Evolutionary conservation across 768 basidiomycete genomes (phyloP).

Genomic region (Trametes meyenii): DNA sequence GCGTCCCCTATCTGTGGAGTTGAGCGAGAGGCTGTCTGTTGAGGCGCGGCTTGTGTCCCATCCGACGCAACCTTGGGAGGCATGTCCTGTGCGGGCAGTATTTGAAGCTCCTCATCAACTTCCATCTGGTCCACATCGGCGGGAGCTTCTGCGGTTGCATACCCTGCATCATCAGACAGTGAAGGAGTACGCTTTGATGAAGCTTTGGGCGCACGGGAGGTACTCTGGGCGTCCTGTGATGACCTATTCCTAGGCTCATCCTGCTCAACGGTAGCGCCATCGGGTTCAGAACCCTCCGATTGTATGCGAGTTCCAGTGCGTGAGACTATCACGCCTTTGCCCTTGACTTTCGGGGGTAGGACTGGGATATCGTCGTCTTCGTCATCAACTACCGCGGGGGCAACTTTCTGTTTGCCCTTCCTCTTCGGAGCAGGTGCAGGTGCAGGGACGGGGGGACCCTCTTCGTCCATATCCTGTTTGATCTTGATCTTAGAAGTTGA

Average conservation of each 20-base stretch:
- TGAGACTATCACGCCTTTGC: constrained; percentile 6
- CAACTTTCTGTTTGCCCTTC: constrained; percentile 19
- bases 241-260: constrained; percentile 10
- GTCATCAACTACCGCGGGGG: background rate
- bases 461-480: constrained; percentile 23
- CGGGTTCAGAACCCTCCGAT: constrained; percentile 22
- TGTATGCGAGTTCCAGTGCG: constrained; percentile 24
- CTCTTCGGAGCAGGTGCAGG: constrained; percentile 10
- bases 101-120: constrained; percentile 5
- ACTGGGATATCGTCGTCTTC: constrained; percentile 22
- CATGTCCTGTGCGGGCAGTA: background rate
- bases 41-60: background rate
- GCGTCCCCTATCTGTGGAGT: background rate
- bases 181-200: constrained; percentile 21
- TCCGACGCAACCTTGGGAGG: background rate
- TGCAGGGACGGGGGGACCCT: background rate
- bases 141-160: constrained; percentile 30
- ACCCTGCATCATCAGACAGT: constrained; percentile 32
- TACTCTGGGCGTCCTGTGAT: background rate
- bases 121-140: constrained; percentile 21
- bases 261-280: constrained; percentile 9
- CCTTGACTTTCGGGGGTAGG: constrained; percentile 18
- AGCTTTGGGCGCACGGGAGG: background rate
- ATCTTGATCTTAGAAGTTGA: constrained; percentile 14
- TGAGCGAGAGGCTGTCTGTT: background rate